A percentile compares a stretch with the other conserved stretches of the same genome.
Evolutionary conservation across 1,139 yeast species (phyloP).

Genomic region (Taphrina flavorubra): DNA sequence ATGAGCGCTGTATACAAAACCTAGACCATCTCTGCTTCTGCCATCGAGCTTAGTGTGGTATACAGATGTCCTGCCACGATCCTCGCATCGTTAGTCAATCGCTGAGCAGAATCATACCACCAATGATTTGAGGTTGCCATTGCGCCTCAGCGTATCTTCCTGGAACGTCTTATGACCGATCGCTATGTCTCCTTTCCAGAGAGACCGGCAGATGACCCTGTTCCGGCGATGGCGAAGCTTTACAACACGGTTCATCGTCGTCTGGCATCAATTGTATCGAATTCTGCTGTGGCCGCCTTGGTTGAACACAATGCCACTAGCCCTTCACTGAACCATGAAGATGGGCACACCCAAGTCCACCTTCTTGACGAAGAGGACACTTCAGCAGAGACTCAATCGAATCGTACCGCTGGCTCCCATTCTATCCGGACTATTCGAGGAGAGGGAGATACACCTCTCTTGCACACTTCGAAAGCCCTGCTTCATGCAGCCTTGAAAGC

Average conservation of each 20-base stretch:
- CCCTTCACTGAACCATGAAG: neutral
- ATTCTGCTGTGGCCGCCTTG: neutral
- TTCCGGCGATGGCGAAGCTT: slow-evolving; percentile 31
- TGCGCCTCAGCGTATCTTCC: neutral
- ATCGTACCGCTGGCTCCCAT: neutral
- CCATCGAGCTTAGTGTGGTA: too few relatives aligned
- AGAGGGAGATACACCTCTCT: neutral
- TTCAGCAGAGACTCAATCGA: neutral
- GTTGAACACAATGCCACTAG: neutral
- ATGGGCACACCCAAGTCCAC: neutral
- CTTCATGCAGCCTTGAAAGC: slow-evolving; percentile 16
- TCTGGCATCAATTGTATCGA: slow-evolving; percentile 24
- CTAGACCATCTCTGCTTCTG: too few relatives aligned
- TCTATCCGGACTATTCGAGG: neutral
- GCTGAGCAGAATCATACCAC: neutral
- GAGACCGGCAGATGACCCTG: slow-evolving; percentile 30
- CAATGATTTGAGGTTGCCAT: too few relatives aligned
- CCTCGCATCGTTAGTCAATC: neutral
- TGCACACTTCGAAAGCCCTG: neutral
- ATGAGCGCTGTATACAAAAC: too few relatives aligned
- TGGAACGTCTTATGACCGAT: neutral
- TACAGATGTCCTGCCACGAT: neutral
- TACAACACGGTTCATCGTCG: slow-evolving; percentile 29
- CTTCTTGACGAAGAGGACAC: neutral
- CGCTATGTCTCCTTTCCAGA: slow-evolving; percentile 36